A percentile compares a stretch with the other conserved stretches of the same genome.
These are phyloP conservation scores for Fusarium solani-melongenae DNA, from an alignment of 2,329 filamentous ascomycete genomes.

Conservation along the genomic window DNA sequence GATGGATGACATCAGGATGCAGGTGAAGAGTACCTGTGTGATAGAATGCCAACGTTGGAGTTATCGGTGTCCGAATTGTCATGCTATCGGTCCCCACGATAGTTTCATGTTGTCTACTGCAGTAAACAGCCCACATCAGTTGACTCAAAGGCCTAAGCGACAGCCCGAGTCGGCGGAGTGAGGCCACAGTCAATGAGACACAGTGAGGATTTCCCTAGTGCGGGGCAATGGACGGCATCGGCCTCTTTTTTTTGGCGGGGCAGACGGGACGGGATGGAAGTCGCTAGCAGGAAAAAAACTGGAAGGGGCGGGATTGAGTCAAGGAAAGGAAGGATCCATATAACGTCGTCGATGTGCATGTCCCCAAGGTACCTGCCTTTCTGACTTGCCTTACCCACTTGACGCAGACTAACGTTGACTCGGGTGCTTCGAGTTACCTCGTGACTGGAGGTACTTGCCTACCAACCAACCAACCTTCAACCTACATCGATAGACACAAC, in stretches of 20 bases:
- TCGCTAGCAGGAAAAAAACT: constrained; percentile 13
- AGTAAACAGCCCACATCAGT: not conserved
- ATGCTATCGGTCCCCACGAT: not conserved
- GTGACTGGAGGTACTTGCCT: not conserved
- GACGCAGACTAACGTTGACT: not conserved
- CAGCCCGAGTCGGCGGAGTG: not conserved
- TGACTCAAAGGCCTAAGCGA: not conserved
- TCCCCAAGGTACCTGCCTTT: not conserved
- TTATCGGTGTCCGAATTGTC: not conserved
- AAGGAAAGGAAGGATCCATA: not conserved
- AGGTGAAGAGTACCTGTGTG: not conserved
- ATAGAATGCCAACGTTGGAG: not conserved
- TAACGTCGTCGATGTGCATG: not conserved
- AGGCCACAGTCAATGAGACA: not conserved
- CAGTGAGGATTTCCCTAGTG: not conserved
- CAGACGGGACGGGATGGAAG: constrained; percentile 8
- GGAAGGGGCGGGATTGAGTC: constrained; percentile 13
- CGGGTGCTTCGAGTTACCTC: not conserved
- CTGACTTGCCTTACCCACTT: not conserved
- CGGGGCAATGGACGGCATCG: constrained; percentile 1
- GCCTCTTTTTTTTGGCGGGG: not conserved
- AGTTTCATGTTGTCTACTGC: not conserved
- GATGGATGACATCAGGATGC: not conserved
- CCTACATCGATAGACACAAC: not conserved
- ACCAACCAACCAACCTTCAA: not conserved